Conservation (phyloP, 2,329 filamentous ascomycete genomes). For the Ophiostoma sp. region DNA sequence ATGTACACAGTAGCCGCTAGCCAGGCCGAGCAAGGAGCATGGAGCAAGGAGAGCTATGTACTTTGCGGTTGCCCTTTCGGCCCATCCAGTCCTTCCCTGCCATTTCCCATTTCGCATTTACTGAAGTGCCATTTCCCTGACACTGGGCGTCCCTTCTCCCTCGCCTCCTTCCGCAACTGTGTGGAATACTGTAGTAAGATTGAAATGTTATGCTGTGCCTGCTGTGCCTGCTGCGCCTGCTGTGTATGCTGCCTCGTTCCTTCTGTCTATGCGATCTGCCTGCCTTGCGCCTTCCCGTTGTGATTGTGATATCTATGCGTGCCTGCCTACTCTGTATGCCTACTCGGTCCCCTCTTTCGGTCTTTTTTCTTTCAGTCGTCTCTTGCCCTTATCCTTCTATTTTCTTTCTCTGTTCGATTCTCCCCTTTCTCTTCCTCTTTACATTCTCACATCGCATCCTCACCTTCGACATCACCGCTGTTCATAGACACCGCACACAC, state of each 20-base stretch:
- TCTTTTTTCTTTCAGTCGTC: not conserved
- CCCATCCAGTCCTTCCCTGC: not conserved
- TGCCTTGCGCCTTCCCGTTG: constrained; percentile 14
- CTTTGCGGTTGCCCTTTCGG: constrained; percentile 18
- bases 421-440: not conserved
- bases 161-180: not conserved
- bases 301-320: not conserved
- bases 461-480: not conserved
- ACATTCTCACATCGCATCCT: not conserved
- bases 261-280: constrained; percentile 12
- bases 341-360: not conserved
- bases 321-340: constrained; percentile 3
- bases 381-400: not conserved
- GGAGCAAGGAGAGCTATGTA: not conserved
- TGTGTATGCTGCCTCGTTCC: constrained; percentile 4
- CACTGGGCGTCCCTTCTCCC: not conserved
- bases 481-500: not conserved
- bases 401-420: not conserved
- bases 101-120: not conserved
- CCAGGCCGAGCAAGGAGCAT: not conserved
- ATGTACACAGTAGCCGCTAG: not conserved
- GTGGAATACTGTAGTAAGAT: not conserved
- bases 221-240: not conserved
- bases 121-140: not conserved
- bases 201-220: not conserved